Percentiles rank a stretch among this genome's conserved stretches.
Conservation (phyloP, 345 rosid genomes). For the Garcia nutans region DNA sequence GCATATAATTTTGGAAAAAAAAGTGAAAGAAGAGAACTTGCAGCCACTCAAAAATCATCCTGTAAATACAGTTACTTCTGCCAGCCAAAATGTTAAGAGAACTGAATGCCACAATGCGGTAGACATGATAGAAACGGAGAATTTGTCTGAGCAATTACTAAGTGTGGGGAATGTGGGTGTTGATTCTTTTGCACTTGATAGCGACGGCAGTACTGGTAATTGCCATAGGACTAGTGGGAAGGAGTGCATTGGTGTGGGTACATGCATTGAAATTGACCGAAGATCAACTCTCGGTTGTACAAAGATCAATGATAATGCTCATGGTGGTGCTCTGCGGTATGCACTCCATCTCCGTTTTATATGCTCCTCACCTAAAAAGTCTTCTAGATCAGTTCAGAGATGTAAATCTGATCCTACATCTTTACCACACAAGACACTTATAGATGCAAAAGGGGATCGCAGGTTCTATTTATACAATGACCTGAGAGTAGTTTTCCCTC, state of each 20-base stretch:
- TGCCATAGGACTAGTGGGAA: slow-evolving; percentile 26
- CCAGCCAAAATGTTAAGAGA: slow-evolving; percentile 22
- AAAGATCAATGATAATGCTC: slow-evolving; percentile 50
- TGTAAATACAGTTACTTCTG: slow-evolving; percentile 9
- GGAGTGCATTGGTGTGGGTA: slow-evolving; percentile 25
- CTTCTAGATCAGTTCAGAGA: slow-evolving; percentile 51
- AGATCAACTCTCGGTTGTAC: slow-evolving; percentile 38
- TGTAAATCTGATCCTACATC: slow-evolving; percentile 43
- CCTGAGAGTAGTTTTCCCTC: slow-evolving; percentile 85
- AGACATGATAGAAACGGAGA: slow-evolving; percentile 29
- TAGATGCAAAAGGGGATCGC: slow-evolving; percentile 47
- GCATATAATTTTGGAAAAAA: slow-evolving; percentile 33
- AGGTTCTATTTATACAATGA: slow-evolving; percentile 87
- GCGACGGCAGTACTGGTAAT: slow-evolving; percentile 24
- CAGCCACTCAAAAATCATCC: slow-evolving; percentile 15
- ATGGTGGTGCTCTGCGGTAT: slow-evolving; percentile 76
- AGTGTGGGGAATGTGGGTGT: slow-evolving; percentile 5
- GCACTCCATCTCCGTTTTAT: slow-evolving; percentile 88
- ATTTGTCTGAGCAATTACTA: slow-evolving; percentile 17
- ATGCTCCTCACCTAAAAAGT: slow-evolving; percentile 63
- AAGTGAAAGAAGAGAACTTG: slow-evolving; percentile 28
- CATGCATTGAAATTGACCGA: slow-evolving; percentile 19
- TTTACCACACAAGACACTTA: slow-evolving; percentile 32
- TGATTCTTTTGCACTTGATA: slow-evolving; percentile 19
- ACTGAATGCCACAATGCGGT: slow-evolving; percentile 32